phyloP scores from a whole-genome alignment of 1,139 yeast species.

The Pichia sp. region DNA sequence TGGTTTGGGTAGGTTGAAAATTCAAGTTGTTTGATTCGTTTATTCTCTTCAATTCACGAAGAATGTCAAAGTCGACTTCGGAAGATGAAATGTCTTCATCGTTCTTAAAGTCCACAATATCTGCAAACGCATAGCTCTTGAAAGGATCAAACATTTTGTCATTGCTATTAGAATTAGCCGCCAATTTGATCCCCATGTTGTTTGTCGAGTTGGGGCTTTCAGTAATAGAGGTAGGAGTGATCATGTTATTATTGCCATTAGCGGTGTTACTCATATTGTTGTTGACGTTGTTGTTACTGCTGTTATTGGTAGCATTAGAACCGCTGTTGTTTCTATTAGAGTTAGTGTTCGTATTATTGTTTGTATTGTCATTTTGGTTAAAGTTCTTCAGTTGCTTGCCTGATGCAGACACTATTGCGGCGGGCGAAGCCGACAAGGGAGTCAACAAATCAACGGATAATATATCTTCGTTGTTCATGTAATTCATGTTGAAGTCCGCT shows the following conservation, averaged over 20 bases:
- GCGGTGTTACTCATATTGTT: background rate
- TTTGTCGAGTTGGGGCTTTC: constrained; percentile 13
- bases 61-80: constrained; percentile 23
- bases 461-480: constrained; percentile 16
- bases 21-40: background rate
- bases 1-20: background rate
- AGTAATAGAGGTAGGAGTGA: constrained; percentile 17
- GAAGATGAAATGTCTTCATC: constrained; percentile 20
- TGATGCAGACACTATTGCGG: background rate
- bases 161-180: background rate
- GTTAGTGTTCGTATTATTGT: background rate
- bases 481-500: constrained; percentile 4
- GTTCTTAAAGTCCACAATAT: constrained; percentile 24
- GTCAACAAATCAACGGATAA: constrained; percentile 22
- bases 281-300: background rate
- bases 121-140: constrained; percentile 22
- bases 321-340: constrained; percentile 7
- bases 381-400: background rate
- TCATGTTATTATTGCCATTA: constrained; percentile 1
- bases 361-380: constrained; percentile 8
- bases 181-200: background rate
- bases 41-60: constrained; percentile 19
- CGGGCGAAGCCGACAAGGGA: constrained; percentile 23
- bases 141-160: constrained; percentile 3
- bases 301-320: constrained; percentile 1